These are phyloP conservation scores for Hemisphaericaspora xylanilytica DNA, from an alignment of 1,139 yeast species.

Conservation along the genomic window DNA sequence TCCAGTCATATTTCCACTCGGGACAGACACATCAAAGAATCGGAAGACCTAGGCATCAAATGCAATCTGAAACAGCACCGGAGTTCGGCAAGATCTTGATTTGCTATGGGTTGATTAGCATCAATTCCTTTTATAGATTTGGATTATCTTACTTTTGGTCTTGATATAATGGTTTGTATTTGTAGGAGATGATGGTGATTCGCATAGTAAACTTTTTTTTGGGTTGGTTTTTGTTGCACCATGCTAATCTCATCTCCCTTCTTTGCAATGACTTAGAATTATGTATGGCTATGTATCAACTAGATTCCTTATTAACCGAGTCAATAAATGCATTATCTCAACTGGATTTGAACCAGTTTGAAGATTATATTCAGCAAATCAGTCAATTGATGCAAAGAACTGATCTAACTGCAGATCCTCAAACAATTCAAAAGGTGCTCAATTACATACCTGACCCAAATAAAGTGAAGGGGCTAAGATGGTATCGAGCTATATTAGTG, in stretches of 20 bases:
- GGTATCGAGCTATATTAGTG: slow-evolving; percentile 14
- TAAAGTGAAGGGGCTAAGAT: slow-evolving; percentile 6
- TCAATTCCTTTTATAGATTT: too few species aligned
- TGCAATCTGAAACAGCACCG: too few species aligned
- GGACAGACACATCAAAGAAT: too few species aligned
- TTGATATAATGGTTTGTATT: too few species aligned
- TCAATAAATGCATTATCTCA: slow-evolving; percentile 1
- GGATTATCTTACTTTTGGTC: too few species aligned
- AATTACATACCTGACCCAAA: slow-evolving; percentile 5
- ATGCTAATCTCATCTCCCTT: not conserved
- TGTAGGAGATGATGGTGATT: too few species aligned
- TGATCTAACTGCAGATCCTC: not conserved
- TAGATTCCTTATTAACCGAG: slow-evolving; percentile 2
- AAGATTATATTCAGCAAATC: not conserved
- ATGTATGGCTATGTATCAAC: not conserved
- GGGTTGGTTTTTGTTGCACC: not conserved
- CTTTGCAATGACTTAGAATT: not conserved
- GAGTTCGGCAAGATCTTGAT: too few species aligned
- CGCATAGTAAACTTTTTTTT: not conserved
- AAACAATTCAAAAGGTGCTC: slow-evolving; percentile 2
- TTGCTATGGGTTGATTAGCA: too few species aligned
- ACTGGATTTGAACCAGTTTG: not conserved
- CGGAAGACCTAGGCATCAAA: too few species aligned
- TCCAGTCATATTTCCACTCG: too few species aligned
- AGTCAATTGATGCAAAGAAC: slow-evolving; percentile 4